phyloP scores from a whole-genome alignment of 2,329 filamentous ascomycete genomes.

The Scedosporium minutisporum region DNA sequence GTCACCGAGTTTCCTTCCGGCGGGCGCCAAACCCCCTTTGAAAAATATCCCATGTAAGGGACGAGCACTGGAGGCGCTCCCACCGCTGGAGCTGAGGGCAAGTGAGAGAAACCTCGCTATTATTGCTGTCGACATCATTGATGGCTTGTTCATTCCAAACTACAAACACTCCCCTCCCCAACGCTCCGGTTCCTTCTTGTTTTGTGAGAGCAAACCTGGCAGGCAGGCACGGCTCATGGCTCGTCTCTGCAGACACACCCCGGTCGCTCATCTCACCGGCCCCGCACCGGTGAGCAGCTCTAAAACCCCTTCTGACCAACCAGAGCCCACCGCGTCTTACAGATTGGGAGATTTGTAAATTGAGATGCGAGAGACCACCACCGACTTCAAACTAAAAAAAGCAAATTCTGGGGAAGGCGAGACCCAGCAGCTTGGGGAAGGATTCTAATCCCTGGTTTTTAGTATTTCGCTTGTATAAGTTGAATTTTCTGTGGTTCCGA shows the following conservation, averaged over 20 bases:
- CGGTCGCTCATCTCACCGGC: not conserved
- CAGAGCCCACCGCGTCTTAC: not conserved
- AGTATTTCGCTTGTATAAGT: not conserved
- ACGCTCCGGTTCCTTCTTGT: not conserved
- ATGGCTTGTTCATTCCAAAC: no score
- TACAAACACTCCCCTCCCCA: not conserved
- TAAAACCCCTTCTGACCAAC: not conserved
- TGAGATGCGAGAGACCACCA: not conserved
- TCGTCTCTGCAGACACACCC: not conserved
- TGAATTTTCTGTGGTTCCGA: no score
- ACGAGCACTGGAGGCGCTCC: no score
- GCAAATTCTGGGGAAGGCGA: not conserved
- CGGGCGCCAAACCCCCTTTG: no score
- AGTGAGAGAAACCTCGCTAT: no score
- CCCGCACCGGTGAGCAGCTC: constrained; percentile 4
- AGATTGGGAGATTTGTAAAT: not conserved
- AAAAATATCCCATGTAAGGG: no score
- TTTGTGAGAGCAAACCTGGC: not conserved
- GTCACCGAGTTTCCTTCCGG: no score
- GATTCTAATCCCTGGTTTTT: not conserved
- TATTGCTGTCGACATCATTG: no score
- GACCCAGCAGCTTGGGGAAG: not conserved
- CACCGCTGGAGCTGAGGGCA: no score
- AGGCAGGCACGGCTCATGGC: constrained; percentile 1
- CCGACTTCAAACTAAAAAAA: not conserved